A percentile compares a stretch with the other conserved stretches of the same genome.
These are phyloP conservation scores for Punica granatum DNA, from an alignment of 345 rosid species.

Conservation along the genomic window DNA sequence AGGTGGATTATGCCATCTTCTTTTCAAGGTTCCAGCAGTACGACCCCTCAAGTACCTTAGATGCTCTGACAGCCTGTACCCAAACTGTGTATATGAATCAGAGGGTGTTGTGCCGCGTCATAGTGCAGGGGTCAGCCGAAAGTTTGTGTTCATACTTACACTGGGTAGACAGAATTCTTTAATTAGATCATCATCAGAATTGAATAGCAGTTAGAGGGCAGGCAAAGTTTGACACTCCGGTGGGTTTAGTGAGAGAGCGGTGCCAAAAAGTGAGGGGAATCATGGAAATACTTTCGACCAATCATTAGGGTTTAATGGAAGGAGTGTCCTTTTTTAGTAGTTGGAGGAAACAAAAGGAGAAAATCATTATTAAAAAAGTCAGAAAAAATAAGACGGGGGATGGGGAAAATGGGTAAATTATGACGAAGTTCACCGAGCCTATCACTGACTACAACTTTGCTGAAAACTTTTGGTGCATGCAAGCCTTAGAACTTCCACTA, in stretches of 20 bases:
- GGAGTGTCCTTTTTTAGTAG: not conserved
- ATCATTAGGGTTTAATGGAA: too few relatives aligned
- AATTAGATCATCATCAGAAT: constrained; percentile 6
- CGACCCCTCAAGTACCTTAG: constrained; percentile 17
- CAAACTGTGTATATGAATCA: not conserved
- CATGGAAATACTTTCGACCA: not conserved
- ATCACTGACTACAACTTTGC: not conserved
- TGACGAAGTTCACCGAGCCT: not conserved
- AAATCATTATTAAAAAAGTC: not conserved
- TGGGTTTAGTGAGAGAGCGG: not conserved
- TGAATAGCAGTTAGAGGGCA: constrained; percentile 1
- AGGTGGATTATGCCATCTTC: constrained; percentile 47
- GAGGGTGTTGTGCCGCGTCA: not conserved
- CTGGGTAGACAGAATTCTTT: constrained; percentile 7
- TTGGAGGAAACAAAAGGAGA: not conserved
- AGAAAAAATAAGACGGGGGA: not conserved
- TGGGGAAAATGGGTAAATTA: not conserved
- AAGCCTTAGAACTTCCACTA: not conserved
- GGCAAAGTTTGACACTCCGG: not conserved
- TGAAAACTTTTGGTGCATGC: not conserved
- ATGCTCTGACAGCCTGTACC: not conserved
- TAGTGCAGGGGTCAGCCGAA: not conserved
- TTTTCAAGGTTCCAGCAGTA: constrained; percentile 23
- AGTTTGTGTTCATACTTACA: constrained; percentile 2
- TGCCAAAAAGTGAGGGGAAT: not conserved